phyloP scores from a whole-genome alignment of 345 rosid species.

The Carallia pectinifolia region DNA sequence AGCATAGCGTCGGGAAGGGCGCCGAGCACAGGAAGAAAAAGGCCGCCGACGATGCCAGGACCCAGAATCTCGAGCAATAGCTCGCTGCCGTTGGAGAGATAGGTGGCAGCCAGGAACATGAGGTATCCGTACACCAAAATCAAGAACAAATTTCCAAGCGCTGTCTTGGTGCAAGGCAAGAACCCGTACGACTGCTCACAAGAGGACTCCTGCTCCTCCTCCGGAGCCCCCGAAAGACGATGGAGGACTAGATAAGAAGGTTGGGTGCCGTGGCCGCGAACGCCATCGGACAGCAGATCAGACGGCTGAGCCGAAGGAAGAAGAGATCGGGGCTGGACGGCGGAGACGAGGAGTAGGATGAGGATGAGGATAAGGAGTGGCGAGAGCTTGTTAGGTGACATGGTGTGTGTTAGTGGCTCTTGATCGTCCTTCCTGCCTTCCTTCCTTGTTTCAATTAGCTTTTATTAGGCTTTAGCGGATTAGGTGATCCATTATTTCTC shows the following conservation, averaged over 20 bases:
- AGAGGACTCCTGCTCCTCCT: constrained; percentile 30
- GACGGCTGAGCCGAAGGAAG: constrained; percentile 2
- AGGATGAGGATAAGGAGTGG: too few species aligned
- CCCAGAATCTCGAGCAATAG: constrained; percentile 87
- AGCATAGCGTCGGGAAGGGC: constrained; percentile 99
- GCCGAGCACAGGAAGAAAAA: constrained; percentile 88
- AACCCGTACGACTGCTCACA: constrained; percentile 94
- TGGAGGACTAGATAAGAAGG: constrained; percentile 14
- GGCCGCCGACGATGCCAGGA: constrained; percentile 90
- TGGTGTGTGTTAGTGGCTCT: too few species aligned
- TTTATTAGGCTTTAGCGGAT: too few species aligned
- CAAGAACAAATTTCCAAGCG: constrained; percentile 67
- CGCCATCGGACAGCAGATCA: constrained; percentile 62
- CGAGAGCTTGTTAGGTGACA: too few species aligned
- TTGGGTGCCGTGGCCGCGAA: constrained; percentile 16
- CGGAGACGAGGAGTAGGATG: too few species aligned
- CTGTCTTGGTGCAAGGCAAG: constrained; percentile 85
- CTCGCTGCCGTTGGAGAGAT: constrained; percentile 84
- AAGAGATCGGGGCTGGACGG: too few species aligned
- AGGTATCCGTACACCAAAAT: constrained; percentile 73
- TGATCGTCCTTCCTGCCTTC: too few species aligned
- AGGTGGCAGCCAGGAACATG: constrained; percentile 80
- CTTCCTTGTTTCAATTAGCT: too few species aligned
- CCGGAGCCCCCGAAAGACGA: background rate
- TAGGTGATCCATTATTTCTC: too few species aligned